A percentile compares a stretch with the other conserved stretches of the same genome.
Evolutionary conservation across 441 rosid species (phyloP).

Genomic region (Hura crepitans): DNA sequence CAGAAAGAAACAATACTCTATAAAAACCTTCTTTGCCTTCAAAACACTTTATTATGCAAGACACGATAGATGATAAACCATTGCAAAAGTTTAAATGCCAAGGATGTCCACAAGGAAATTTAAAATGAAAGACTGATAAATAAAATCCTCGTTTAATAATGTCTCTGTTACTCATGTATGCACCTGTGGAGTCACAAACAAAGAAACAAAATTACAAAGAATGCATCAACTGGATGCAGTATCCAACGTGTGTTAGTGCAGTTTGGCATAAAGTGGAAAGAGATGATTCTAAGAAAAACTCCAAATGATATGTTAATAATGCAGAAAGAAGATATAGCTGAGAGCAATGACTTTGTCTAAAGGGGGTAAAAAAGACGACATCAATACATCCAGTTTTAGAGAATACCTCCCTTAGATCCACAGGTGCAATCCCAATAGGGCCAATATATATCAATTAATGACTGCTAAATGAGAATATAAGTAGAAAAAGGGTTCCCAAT

Average conservation of each 20-base stretch:
- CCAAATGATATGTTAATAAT: background rate
- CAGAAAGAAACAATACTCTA: conserved; percentile 30
- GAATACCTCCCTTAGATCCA: conserved; percentile 4
- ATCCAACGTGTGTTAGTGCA: background rate
- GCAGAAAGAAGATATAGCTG: background rate
- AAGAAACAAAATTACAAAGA: background rate
- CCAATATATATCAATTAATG: background rate
- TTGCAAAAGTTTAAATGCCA: background rate
- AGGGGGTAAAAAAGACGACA: background rate
- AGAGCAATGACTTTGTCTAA: background rate
- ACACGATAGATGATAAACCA: background rate
- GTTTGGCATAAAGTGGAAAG: conserved; percentile 4
- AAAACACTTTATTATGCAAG: conserved; percentile 1
- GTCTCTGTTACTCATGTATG: background rate
- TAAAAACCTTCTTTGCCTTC: background rate
- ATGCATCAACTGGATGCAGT: background rate
- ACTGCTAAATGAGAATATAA: background rate
- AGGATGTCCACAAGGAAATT: background rate
- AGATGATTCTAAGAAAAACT: conserved; percentile 1
- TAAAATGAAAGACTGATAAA: background rate
- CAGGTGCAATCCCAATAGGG: background rate
- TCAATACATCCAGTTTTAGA: background rate
- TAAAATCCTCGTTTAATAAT: background rate
- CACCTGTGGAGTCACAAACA: conserved; percentile 9
- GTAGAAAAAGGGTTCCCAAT: background rate